These are phyloP conservation scores for Acanthamoeba royreba DNA, from an alignment of 208 protist genomes.

Conservation along the genomic window DNA sequence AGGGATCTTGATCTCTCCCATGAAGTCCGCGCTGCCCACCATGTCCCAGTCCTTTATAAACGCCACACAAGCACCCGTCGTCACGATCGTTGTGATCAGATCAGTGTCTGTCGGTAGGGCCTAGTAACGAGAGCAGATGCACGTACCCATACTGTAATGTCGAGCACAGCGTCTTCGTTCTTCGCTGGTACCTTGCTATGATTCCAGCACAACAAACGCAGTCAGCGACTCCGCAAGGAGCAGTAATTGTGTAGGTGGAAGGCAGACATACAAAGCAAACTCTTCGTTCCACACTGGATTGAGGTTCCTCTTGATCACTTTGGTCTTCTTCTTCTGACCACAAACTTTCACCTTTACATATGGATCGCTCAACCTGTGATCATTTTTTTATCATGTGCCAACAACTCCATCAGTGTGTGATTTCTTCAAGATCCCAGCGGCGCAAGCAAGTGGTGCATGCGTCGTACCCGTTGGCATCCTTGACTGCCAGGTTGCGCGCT, in stretches of 20 bases:
- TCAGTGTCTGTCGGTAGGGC: too few relatives aligned
- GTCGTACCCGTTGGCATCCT: neutral
- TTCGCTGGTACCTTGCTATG: neutral
- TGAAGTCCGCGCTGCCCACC: neutral
- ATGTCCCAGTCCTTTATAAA: neutral
- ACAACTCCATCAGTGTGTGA: too few relatives aligned
- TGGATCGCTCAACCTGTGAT: neutral
- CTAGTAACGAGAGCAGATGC: neutral
- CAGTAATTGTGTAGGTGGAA: neutral
- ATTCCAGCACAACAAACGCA: neutral
- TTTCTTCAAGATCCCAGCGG: too few relatives aligned
- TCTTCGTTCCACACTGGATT: constrained; percentile 10
- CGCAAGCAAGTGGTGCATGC: too few relatives aligned
- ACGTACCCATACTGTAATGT: neutral
- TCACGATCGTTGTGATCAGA: neutral
- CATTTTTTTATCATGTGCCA: too few relatives aligned
- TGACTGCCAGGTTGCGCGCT: neutral
- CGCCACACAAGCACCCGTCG: neutral
- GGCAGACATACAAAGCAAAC: neutral
- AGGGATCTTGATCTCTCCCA: neutral
- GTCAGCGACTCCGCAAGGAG: neutral
- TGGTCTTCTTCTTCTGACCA: constrained; percentile 11
- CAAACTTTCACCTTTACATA: constrained; percentile 9
- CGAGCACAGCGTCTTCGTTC: neutral
- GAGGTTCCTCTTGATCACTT: constrained; percentile 41